A percentile compares a stretch with the other conserved stretches of the same genome.
Conservation (phyloP, 768 basidiomycete genomes). For the Leucocoprinus sp. region DNA sequence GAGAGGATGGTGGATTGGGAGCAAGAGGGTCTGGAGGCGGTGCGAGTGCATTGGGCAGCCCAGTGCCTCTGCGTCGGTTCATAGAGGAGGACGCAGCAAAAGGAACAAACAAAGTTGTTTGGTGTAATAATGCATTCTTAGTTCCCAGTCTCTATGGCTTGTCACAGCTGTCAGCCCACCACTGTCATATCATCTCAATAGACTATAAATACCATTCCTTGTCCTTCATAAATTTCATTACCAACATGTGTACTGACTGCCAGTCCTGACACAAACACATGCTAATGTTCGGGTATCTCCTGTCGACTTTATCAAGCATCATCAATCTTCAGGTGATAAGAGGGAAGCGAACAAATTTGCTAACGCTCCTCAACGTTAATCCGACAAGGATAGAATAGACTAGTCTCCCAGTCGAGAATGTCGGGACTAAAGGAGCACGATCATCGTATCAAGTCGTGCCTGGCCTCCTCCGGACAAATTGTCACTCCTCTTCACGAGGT, state of each 20-base stretch:
- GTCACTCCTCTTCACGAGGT: no score
- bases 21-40: slow-evolving; percentile 16
- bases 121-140: background rate
- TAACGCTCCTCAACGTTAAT: background rate
- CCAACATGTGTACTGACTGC: no score
- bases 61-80: slow-evolving; percentile 29
- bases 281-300: background rate
- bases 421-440: no score
- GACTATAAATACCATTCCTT: no score
- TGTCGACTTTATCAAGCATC: background rate
- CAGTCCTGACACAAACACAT: background rate
- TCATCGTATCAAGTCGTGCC: no score
- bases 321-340: background rate
- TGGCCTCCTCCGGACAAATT: no score
- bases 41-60: slow-evolving; percentile 16
- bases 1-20: slow-evolving; percentile 20
- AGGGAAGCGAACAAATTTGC: background rate
- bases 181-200: background rate
- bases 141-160: background rate
- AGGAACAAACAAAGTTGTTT: slow-evolving; percentile 24
- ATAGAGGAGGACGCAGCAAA: slow-evolving; percentile 15
- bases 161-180: background rate
- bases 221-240: no score
- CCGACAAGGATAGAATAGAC: background rate
- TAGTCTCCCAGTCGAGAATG: background rate